Evolutionary conservation across 2,329 filamentous ascomycete genomes (phyloP), one percentile per base, ranked within the genome.

Genomic region (Dothideomycetidae sp.): DNA sequence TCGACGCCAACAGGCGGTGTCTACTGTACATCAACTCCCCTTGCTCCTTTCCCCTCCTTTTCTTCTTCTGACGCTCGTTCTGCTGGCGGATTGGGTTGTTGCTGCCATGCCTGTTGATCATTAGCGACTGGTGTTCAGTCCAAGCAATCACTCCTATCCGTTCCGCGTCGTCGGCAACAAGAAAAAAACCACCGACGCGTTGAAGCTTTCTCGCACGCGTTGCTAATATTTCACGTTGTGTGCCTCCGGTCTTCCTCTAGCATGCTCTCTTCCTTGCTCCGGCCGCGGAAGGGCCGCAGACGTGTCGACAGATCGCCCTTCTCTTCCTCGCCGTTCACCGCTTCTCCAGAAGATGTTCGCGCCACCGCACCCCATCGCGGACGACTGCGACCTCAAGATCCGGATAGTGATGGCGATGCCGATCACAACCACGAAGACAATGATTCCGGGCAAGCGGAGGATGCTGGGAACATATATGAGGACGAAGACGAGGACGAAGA

Each of bases 401-500:
- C 21, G 7, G 21, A 26, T n/a, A 26, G 21, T 26, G 7, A 26
- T 7, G 21, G n/a, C 21, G 31, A 33, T 10, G 12, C 15, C 16
- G 5, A 18, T 12, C 12, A 33, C 15, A 31, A 31, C 9, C n/a
- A 31, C n/a, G 31, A 39, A 14, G 21, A 21, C 9, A 31, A 14
- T 9, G 16, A 42, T 28, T n/a, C n/a, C n/a, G n/a, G n/a, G n/a
- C n/a, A n/a, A n/a, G 31, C 35, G 18, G 31, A 41, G n/a, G 36
- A 39, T n/a, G 41, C 39, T 15, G 23, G 23, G 4, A 18, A 42
- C 32, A 31, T 50, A 57, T 13, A 56, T 10, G 56, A 55, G 9
- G 29, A 38, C 18, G 55, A 60, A 26, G 58, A 59, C 15, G 56
- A 61, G 3, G 57, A 57, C 10, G 56, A 56, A 2, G 57, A 60